Percentiles rank a stretch among this genome's conserved stretches.
These are phyloP conservation scores for Penicillium chermesinum DNA, from an alignment of 495 filamentous ascomycete genomes.

Conservation along the genomic window DNA sequence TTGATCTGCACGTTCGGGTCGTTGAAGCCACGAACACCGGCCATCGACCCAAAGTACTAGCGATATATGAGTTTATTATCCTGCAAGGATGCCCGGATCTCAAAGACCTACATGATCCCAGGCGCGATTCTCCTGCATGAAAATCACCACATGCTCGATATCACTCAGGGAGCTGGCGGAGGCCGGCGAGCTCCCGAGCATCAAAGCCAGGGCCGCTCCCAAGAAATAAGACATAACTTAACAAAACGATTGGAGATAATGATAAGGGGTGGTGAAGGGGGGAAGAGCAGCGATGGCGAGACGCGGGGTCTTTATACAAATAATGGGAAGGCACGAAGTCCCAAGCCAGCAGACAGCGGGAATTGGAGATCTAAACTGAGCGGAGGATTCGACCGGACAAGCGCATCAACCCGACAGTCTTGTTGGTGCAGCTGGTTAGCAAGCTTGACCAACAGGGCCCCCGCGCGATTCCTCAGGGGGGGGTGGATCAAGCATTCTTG, in stretches of 20 bases:
- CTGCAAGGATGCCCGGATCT: neutral
- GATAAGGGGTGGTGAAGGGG: neutral
- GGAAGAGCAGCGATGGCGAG: neutral
- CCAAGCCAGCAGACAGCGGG: too few species aligned
- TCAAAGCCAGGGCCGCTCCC: slow-evolving; percentile 14
- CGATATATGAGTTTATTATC: neutral
- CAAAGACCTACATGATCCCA: slow-evolving; percentile 31
- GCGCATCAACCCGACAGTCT: too few species aligned
- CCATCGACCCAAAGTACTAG: slow-evolving; percentile 52
- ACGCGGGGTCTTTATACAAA: neutral
- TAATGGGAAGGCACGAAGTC: neutral
- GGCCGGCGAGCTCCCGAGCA: slow-evolving; percentile 20
- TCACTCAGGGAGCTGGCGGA: slow-evolving; percentile 41
- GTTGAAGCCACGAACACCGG: slow-evolving; percentile 51
- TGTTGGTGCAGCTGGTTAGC: neutral
- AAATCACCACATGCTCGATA: slow-evolving; percentile 54
- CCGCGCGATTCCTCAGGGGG: neutral
- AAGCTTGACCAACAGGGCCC: neutral
- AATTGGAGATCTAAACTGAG: too few species aligned
- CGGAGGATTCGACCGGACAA: too few species aligned
- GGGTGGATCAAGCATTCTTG: neutral
- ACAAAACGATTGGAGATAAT: neutral
- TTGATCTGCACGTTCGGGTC: slow-evolving; percentile 55
- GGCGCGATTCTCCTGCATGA: slow-evolving; percentile 52
- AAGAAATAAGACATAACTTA: slow-evolving; percentile 14